Conservation (phyloP, 768 basidiomycete genomes). For the Pleurotus platypus region DNA sequence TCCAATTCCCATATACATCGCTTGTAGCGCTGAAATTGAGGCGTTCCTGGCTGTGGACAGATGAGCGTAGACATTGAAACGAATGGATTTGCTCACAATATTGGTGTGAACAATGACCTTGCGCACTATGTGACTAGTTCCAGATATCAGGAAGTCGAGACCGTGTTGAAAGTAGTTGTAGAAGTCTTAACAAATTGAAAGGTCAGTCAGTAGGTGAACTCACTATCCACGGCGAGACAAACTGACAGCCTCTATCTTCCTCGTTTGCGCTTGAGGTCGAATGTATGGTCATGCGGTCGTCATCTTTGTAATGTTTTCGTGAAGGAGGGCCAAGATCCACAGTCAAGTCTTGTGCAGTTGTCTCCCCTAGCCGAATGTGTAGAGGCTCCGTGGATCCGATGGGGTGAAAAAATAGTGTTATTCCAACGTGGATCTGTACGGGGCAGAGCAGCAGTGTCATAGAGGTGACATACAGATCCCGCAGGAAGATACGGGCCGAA, state of each 20-base stretch:
- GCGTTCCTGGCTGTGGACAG: conserved; percentile 68
- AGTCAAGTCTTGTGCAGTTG: conserved; percentile 78
- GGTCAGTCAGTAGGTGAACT: conserved; percentile 45
- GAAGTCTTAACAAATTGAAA: conserved; percentile 81
- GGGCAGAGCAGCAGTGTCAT: neutral
- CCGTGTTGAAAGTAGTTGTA: conserved; percentile 94
- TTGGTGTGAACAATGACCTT: conserved; percentile 91
- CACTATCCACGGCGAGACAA: neutral
- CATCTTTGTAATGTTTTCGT: conserved; percentile 82
- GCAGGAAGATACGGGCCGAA: neutral
- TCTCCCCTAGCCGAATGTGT: conserved; percentile 64
- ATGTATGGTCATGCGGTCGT: conserved; percentile 85
- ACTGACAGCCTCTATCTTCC: conserved; percentile 46
- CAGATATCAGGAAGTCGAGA: conserved; percentile 81
- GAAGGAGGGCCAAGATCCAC: conserved; percentile 78
- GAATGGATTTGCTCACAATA: conserved; percentile 47
- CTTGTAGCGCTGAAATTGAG: conserved; percentile 87
- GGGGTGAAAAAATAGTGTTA: conserved; percentile 67
- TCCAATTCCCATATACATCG: conserved; percentile 91
- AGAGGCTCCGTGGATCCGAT: conserved; percentile 41
- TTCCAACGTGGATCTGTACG: conserved; percentile 67
- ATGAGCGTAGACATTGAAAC: conserved; percentile 1
- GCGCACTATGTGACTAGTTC: conserved; percentile 63
- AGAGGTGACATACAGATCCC: too few relatives aligned
- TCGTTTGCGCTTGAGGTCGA: conserved; percentile 46